phyloP scores from a whole-genome alignment of 1,284 basidiomycete species.

The Tilletia setariae region DNA sequence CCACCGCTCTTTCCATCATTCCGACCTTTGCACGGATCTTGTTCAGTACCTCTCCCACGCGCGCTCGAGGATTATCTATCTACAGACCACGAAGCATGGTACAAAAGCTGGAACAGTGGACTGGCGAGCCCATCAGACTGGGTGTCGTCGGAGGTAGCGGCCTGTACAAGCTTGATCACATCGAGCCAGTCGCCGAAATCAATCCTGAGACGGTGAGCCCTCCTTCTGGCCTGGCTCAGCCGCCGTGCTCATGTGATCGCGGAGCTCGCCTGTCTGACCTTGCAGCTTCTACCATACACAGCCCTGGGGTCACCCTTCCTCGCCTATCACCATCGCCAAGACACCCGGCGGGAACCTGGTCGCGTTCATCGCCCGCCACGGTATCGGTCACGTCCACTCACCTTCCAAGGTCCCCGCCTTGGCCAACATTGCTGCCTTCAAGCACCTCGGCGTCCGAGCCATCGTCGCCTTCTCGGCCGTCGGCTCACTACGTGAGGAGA shows the following conservation, averaged over 20 bases:
- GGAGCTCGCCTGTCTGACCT: background rate
- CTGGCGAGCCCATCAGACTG: constrained; percentile 26
- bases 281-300: constrained; percentile 52
- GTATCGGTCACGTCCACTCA: constrained; percentile 65
- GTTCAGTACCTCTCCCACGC: too few species aligned
- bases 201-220: constrained; percentile 37
- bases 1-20: too few species aligned
- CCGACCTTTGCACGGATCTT: too few species aligned
- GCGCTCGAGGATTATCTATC: background rate
- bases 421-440: constrained; percentile 93
- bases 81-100: background rate
- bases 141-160: constrained; percentile 52
- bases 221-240: background rate
- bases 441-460: constrained; percentile 81
- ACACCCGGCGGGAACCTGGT: constrained; percentile 72
- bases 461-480: constrained; percentile 94
- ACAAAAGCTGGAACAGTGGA: constrained; percentile 5
- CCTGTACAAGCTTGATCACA: constrained; percentile 50
- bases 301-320: constrained; percentile 92
- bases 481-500: constrained; percentile 90
- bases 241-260: background rate
- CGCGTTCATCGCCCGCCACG: constrained; percentile 91
- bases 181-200: constrained; percentile 44
- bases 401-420: constrained; percentile 62
- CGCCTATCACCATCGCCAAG: constrained; percentile 80